Evolutionary conservation across 257 asterid genomes (phyloP), one percentile per base, ranked within the genome.

Genomic region (Rhazya stricta): DNA sequence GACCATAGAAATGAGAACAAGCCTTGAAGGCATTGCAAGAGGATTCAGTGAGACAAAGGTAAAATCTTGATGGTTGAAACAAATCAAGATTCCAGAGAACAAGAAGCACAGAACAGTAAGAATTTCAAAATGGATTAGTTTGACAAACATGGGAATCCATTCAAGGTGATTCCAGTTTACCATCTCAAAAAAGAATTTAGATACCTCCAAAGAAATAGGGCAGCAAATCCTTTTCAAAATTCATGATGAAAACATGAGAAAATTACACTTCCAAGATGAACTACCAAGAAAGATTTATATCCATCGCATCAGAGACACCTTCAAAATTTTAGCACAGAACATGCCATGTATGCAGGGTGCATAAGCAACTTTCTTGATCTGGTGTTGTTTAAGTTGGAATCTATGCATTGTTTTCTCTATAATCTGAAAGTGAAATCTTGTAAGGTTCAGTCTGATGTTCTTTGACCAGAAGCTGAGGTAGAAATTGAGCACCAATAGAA

Each of bases 371-470:
- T 72, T 72, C 53, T 27, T 25, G 3, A 30, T 10, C 9, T 39
- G 19, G 41, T 25, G 34, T 43, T 30, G 8, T 19, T 27, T 36
- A 25, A 72, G 37, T n/a, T 18, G 34, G 16, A 36, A 36, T 37
- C 29, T 9, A 37, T 21, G 67, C 53, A 36, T 23, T 7, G 67
- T 54, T 23, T 23, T 37, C 32, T 36, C 18, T 53, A 54, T 37
- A 30, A 27, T 46, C 15, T 0, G 62, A 74, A 62, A 46, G 43
- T 32, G 72, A 62, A 62, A 32, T 62, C 39, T 74, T 74, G 61
- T 29, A 30, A 37, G 0, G 25, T 42, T 37, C 21, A 54, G 74
- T 76, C 74, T 27, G 43, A 41, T 54, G 37, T 7, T 39, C 25
- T 72, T 57, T 57, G 61, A 60, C 45, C 43, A 67, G 60, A 61